A percentile compares a stretch with the other conserved stretches of the same genome.
These are phyloP conservation scores for Oryza officinalis DNA, from an alignment of 176 grass and related monocot species.

Conservation along the genomic window DNA sequence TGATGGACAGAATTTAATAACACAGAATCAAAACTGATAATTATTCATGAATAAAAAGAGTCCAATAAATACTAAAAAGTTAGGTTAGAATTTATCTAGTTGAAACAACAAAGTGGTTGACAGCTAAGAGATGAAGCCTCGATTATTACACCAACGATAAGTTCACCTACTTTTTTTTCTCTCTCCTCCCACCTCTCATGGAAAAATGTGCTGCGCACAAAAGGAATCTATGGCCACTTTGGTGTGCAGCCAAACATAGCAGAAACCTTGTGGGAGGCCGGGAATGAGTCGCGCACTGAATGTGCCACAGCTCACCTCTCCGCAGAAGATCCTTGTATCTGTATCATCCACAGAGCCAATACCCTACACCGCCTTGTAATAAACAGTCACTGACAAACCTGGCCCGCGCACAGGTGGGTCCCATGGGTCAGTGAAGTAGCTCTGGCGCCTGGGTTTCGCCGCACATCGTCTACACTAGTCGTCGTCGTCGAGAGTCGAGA, in stretches of 20 bases:
- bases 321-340: not conserved
- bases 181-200: not conserved
- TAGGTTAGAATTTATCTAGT: too few relatives aligned
- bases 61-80: too few relatives aligned
- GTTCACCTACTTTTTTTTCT: not conserved
- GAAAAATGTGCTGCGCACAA: not conserved
- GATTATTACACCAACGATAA: rapidly evolving
- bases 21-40: too few relatives aligned
- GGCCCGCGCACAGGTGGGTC: rapidly evolving
- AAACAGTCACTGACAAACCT: not conserved
- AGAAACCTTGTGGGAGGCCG: not conserved
- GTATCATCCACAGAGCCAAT: not conserved
- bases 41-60: too few relatives aligned
- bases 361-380: not conserved
- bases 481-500: not conserved
- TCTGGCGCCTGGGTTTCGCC: too few relatives aligned
- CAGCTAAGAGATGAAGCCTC: rapidly evolving
- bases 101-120: not conserved
- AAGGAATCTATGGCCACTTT: not conserved
- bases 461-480: not conserved
- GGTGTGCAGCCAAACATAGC: not conserved
- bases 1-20: too few relatives aligned
- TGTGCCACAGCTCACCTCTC: not conserved
- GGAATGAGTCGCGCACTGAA: not conserved
- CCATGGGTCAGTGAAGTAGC: not conserved